Conservation (phyloP, 352 stramenopile genomes). For the Pythium coloratum region DNA sequence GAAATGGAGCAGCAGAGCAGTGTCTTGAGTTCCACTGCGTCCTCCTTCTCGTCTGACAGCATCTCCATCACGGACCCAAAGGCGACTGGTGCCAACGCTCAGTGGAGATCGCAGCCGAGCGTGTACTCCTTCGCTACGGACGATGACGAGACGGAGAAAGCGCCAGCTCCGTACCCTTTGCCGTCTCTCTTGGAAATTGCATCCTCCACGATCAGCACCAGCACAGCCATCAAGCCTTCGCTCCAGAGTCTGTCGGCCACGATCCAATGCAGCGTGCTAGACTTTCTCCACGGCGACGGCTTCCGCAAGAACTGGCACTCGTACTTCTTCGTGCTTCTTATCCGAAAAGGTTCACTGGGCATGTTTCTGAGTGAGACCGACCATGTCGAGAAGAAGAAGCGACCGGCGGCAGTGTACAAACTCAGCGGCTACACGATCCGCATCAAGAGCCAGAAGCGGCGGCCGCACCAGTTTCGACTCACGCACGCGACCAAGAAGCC, state of each 20-base stretch:
- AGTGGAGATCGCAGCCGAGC: neutral
- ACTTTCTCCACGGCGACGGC: constrained; percentile 53
- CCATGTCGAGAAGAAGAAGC: constrained; percentile 43
- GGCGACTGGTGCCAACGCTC: constrained; percentile 1
- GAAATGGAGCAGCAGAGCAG: constrained; percentile 26
- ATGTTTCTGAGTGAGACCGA: constrained; percentile 59
- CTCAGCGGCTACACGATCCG: constrained; percentile 67
- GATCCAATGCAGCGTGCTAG: constrained; percentile 49
- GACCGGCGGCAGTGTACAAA: constrained; percentile 61
- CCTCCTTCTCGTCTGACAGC: neutral
- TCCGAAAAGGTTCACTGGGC: constrained; percentile 69
- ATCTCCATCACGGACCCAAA: constrained; percentile 17
- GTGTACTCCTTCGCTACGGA: constrained; percentile 13
- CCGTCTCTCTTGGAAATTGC: constrained; percentile 7
- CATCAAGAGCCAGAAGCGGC: constrained; percentile 63
- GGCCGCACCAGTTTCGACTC: constrained; percentile 63
- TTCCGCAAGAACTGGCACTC: constrained; percentile 65
- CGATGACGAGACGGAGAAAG: neutral
- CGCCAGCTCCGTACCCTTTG: neutral
- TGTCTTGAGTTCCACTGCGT: neutral
- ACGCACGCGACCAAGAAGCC: constrained; percentile 58
- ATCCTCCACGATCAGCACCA: neutral
- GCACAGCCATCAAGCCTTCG: constrained; percentile 13
- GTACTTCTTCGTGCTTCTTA: constrained; percentile 73
- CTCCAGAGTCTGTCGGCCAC: constrained; percentile 24